Conservation (phyloP, 1,139 yeast genomes). For the Hemisphaericaspora xylofermentans region DNA sequence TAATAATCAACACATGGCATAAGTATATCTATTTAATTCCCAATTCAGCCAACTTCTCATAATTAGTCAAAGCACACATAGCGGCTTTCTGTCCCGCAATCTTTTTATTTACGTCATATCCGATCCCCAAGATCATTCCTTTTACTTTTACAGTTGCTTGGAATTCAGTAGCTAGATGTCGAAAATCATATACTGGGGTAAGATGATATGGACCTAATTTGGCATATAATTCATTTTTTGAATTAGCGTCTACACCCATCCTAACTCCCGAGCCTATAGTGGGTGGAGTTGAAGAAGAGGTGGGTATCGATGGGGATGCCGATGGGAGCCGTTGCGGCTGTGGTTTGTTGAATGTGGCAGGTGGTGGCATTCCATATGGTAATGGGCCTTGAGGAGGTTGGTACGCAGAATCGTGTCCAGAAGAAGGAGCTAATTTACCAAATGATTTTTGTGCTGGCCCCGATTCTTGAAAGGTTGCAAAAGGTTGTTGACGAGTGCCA, state of each 20-base stretch:
- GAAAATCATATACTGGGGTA: conserved; percentile 22
- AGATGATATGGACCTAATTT: conserved; percentile 23
- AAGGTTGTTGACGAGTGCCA: not conserved
- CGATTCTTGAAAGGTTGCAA: not conserved
- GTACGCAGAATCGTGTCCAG: not conserved
- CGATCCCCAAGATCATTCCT: conserved; percentile 31
- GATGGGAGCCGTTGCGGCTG: conserved; percentile 4
- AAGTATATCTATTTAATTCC: conserved; percentile 11
- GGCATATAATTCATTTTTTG: conserved; percentile 29
- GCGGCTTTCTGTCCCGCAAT: conserved; percentile 34
- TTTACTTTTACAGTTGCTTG: conserved; percentile 23
- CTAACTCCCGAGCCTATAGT: conserved; percentile 4
- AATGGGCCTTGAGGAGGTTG: not conserved
- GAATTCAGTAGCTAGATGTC: conserved; percentile 20
- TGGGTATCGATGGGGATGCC: conserved; percentile 2
- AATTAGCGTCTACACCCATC: conserved; percentile 20
- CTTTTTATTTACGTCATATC: conserved; percentile 30
- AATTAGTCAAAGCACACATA: conserved; percentile 27
- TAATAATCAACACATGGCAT: not conserved
- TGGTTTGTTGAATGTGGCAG: conserved; percentile 1
- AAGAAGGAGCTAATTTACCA: not conserved
- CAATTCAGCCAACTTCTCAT: conserved; percentile 17
- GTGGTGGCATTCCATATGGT: conserved; percentile 6
- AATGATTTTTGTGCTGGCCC: not conserved
- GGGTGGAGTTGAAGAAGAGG: conserved; percentile 3